Percentiles rank a stretch among this genome's conserved stretches.
phyloP scores from a whole-genome alignment of 495 filamentous ascomycete species.

The Glonium stellatum region DNA sequence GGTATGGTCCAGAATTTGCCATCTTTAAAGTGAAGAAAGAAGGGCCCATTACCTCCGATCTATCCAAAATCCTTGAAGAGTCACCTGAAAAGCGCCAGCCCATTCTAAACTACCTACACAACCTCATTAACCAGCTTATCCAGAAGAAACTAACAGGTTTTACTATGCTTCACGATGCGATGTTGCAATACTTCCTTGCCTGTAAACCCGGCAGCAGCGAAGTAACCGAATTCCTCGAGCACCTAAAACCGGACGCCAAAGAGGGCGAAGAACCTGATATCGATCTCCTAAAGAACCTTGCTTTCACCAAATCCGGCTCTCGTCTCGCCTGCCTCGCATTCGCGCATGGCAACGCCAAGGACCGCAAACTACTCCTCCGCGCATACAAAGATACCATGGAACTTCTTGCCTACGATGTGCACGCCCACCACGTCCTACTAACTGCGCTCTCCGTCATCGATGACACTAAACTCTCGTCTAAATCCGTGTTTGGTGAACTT shows the following conservation, averaged over 20 bases:
- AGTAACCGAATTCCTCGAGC: constrained; percentile 77
- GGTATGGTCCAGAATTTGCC: constrained; percentile 92
- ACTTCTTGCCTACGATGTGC: constrained; percentile 66
- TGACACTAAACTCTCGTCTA: constrained; percentile 82
- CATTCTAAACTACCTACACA: constrained; percentile 75
- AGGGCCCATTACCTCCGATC: constrained; percentile 47
- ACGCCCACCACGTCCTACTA: constrained; percentile 76
- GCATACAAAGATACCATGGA: constrained; percentile 80
- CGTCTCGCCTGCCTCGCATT: constrained; percentile 72
- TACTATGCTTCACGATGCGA: constrained; percentile 92
- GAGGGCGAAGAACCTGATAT: constrained; percentile 53
- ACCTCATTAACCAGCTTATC: constrained; percentile 79
- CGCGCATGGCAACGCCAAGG: constrained; percentile 80
- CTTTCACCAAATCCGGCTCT: constrained; percentile 85
- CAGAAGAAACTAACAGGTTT: constrained; percentile 96
- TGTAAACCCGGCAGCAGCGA: constrained; percentile 68
- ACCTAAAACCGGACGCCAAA: constrained; percentile 69
- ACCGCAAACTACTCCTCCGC: constrained; percentile 80
- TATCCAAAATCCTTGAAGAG: constrained; percentile 64
- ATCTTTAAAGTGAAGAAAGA: constrained; percentile 59
- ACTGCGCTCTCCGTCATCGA: constrained; percentile 85
- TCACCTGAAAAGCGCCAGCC: constrained; percentile 77
- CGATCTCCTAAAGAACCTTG: constrained; percentile 85
- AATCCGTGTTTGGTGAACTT: constrained; percentile 76
- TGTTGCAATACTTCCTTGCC: constrained; percentile 92